A percentile compares a stretch with the other conserved stretches of the same genome.
Evolutionary conservation across 2,329 filamentous ascomycete genomes (phyloP).

Genomic region (Arthrinium phaeospermum): DNA sequence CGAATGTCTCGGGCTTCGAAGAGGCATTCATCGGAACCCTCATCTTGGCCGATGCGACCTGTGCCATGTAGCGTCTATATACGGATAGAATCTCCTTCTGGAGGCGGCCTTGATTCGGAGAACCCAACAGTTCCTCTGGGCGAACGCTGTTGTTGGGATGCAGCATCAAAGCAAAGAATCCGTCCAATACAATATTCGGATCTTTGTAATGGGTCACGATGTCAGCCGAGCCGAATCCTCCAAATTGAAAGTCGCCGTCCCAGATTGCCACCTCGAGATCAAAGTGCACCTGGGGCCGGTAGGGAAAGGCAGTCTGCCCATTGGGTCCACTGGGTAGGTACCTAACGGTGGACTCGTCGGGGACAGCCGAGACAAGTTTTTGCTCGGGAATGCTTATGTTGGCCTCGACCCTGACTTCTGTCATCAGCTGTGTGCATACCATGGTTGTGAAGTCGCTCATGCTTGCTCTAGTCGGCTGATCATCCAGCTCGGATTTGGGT

Average conservation of each 20-base stretch:
- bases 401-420: constrained; percentile 19
- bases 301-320: constrained; percentile 19
- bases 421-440: constrained; percentile 20
- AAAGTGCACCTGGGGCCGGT: constrained; percentile 20
- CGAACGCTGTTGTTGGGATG: constrained; percentile 16
- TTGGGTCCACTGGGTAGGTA: constrained; percentile 20
- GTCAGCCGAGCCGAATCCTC: neutral
- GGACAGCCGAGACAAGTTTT: constrained; percentile 14
- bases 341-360: constrained; percentile 16
- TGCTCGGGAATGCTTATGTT: constrained; percentile 17
- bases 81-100: constrained; percentile 10
- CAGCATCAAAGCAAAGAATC: constrained; percentile 22
- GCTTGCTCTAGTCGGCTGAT: neutral
- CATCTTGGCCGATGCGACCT: constrained; percentile 20
- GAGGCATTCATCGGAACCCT: constrained; percentile 17
- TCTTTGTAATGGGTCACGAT: constrained; percentile 1
- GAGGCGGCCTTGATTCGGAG: constrained; percentile 18
- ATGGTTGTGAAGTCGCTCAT: constrained; percentile 16
- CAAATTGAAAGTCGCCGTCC: constrained; percentile 18
- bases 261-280: constrained; percentile 17
- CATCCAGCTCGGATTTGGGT: no score
- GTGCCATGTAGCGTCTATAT: constrained; percentile 21
- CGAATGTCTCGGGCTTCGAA: constrained; percentile 5
- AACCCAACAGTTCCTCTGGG: constrained; percentile 15
- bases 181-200: neutral